Conservation (phyloP, 2,329 filamentous ascomycete species). For the Claviceps sorghi region DNA sequence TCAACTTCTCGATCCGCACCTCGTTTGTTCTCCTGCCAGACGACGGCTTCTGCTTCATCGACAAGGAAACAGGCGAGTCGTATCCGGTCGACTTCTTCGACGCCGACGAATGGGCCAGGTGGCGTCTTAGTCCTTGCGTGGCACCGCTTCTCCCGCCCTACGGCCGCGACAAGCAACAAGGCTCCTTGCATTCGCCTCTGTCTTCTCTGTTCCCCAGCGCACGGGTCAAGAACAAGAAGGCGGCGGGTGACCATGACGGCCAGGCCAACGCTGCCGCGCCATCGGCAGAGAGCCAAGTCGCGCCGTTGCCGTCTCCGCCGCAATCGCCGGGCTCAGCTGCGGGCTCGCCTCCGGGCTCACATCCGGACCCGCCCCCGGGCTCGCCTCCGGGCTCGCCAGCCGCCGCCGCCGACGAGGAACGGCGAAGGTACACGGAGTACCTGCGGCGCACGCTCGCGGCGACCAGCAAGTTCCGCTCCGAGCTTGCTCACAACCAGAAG, state of each 20-base stretch:
- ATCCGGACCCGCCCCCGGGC: not conserved
- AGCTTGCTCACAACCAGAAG: constrained; percentile 46
- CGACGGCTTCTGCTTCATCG: constrained; percentile 74
- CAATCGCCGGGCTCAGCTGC: constrained; percentile 2
- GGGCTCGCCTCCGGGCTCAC: constrained; percentile 1
- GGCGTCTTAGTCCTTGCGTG: constrained; percentile 65
- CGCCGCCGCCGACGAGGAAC: constrained; percentile 11
- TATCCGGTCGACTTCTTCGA: constrained; percentile 79
- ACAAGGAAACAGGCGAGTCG: constrained; percentile 64
- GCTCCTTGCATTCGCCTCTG: constrained; percentile 23
- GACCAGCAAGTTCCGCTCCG: constrained; percentile 59
- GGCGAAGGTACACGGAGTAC: constrained; percentile 41
- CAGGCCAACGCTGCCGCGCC: not conserved
- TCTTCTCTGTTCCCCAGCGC: constrained; percentile 32
- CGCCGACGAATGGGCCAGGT: constrained; percentile 62
- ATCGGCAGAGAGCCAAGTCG: constrained; percentile 7
- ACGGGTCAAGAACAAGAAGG: constrained; percentile 13
- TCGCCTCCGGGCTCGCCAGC: not conserved
- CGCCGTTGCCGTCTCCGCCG: constrained; percentile 11
- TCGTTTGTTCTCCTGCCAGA: constrained; percentile 76
- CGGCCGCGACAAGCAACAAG: constrained; percentile 20
- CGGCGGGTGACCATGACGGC: not conserved
- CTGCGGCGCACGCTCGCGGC: constrained; percentile 59
- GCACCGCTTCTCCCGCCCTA: constrained; percentile 48
- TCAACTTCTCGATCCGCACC: constrained; percentile 83